A percentile compares a stretch with the other conserved stretches of the same genome.
Conservation (phyloP, 2,329 filamentous ascomycete species). For the Colletotrichum spaethianum region DNA sequence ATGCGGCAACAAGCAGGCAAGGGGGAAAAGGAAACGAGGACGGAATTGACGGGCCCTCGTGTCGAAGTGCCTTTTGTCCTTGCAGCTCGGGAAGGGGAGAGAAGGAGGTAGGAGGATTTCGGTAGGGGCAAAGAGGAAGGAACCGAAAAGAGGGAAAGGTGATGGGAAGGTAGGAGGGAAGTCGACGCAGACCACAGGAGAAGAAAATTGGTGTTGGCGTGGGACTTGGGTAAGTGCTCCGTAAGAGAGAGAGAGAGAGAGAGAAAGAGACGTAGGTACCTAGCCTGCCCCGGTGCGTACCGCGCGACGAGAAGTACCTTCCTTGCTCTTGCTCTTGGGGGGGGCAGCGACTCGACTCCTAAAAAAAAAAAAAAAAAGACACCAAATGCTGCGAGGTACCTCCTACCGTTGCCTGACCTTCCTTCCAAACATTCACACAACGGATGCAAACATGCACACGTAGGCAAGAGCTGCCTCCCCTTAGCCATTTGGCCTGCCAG, state of each 20-base stretch:
- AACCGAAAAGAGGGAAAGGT: conserved; percentile 44
- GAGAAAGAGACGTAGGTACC: neutral
- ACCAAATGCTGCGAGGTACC: conserved; percentile 1
- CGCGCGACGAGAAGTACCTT: conserved; percentile 10
- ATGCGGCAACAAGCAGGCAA: conserved; percentile 39
- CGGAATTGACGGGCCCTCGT: conserved; percentile 31
- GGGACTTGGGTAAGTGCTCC: conserved; percentile 43
- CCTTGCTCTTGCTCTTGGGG: neutral
- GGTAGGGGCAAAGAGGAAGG: conserved; percentile 39
- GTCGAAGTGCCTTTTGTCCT: conserved; percentile 41
- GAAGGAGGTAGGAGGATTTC: conserved; percentile 32
- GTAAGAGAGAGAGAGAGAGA: conserved; percentile 7
- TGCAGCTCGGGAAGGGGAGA: conserved; percentile 36
- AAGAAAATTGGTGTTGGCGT: conserved; percentile 42
- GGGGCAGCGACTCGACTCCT: neutral
- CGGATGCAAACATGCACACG: neutral
- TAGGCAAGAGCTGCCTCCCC: neutral
- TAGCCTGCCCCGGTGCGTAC: neutral
- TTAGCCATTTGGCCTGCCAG: neutral
- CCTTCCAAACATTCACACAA: neutral
- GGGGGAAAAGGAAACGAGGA: conserved; percentile 35
- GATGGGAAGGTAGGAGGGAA: conserved; percentile 49
- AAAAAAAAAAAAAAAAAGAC: neutral
- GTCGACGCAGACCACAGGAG: conserved; percentile 37
- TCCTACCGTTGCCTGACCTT: neutral